Percentiles rank a stretch among this genome's conserved stretches.
Evolutionary conservation across 1,284 basidiomycete species (phyloP).

Genomic region (Cutaneotrichosporon curvatum): DNA sequence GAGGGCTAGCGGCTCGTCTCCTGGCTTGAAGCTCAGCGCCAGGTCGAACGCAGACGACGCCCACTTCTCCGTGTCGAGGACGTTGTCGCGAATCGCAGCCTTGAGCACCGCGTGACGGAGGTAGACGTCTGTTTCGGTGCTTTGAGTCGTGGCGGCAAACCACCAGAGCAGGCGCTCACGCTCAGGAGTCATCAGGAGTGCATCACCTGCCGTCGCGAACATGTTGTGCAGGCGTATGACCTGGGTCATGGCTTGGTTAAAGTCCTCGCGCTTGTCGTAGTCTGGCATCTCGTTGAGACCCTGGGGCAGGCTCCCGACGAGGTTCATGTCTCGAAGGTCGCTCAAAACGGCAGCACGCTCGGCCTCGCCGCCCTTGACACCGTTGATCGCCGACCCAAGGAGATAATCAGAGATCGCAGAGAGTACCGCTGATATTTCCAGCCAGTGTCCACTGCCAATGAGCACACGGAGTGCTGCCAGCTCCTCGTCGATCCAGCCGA

Average conservation of each 20-base stretch:
- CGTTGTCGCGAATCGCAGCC: slow-evolving; percentile 14
- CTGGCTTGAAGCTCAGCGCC: slow-evolving; percentile 24
- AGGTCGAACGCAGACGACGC: slow-evolving; percentile 18
- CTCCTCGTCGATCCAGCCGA: slow-evolving; percentile 65
- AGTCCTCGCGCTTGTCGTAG: not conserved
- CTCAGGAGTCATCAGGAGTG: slow-evolving; percentile 3
- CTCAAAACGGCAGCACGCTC: slow-evolving; percentile 46
- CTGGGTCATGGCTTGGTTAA: slow-evolving; percentile 6
- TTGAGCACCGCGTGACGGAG: slow-evolving; percentile 60
- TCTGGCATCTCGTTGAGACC: not conserved
- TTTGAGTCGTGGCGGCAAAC: slow-evolving; percentile 10
- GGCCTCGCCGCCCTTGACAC: slow-evolving; percentile 56
- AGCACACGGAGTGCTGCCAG: slow-evolving; percentile 25
- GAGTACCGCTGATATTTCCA: slow-evolving; percentile 40
- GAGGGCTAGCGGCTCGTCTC: slow-evolving; percentile 44
- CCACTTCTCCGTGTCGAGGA: slow-evolving; percentile 15
- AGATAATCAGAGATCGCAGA: slow-evolving; percentile 54
- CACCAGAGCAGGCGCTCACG: slow-evolving; percentile 12
- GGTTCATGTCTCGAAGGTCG: slow-evolving; percentile 10
- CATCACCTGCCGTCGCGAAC: not conserved
- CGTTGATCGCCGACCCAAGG: slow-evolving; percentile 66
- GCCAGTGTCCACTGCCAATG: slow-evolving; percentile 40
- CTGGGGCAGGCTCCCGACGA: slow-evolving; percentile 6
- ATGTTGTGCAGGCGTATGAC: slow-evolving; percentile 15
- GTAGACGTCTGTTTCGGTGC: slow-evolving; percentile 4